Base-by-base conservation (phyloP, 768 basidiomycete species). In the Astraeus odoratus region DNA sequence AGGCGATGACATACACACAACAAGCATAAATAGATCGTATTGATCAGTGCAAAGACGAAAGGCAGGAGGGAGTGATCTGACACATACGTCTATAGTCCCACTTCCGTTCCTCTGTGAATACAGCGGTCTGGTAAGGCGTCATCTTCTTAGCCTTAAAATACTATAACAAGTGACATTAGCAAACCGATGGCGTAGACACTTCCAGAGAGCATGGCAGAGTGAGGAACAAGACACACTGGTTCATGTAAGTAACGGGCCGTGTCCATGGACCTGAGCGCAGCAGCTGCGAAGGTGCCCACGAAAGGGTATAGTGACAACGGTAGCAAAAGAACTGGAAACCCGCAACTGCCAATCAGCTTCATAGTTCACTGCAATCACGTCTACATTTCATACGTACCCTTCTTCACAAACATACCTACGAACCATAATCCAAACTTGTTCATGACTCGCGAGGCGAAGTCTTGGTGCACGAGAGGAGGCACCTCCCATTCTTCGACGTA, bases 81-180 rank as follows among this genome's bases (percentile, higher is more conserved):
- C 15, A 60, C 73, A 26, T 53, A 89, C 88, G 54, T 54, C 83
- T 71, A 54, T 95, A 94, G 50, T 89, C 85, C 86, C 90, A 89
- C 57, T 86, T 91, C 12, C 86, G 77, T 60, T 95, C 93, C 56
- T 91, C 86, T 47, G 94, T 75, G 65, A 89, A 97, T 1, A 83
- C 67, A 3, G 80, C 80, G 4, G 77, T 65, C 55, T 94, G 80
- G 19, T 74, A 64, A 5, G 72, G 64, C 0, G 79, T 74, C 92
- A 97, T 93, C 41, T 77, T 78, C 65, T 97, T 97, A 1, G 81
- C 67, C 43, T 81, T 75, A 49, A 91, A 97, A 57, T 95, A 95
- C 79, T 91, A 57, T 13, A 35, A 33, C n/a, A n/a, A n/a, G 22
- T 20, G 44, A 25, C 31, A 26, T 8, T 5, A 12, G 12, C 19